These are phyloP conservation scores for Neopestalotiopsis sp. DNA, from an alignment of 2,329 filamentous ascomycete genomes.

Conservation along the genomic window DNA sequence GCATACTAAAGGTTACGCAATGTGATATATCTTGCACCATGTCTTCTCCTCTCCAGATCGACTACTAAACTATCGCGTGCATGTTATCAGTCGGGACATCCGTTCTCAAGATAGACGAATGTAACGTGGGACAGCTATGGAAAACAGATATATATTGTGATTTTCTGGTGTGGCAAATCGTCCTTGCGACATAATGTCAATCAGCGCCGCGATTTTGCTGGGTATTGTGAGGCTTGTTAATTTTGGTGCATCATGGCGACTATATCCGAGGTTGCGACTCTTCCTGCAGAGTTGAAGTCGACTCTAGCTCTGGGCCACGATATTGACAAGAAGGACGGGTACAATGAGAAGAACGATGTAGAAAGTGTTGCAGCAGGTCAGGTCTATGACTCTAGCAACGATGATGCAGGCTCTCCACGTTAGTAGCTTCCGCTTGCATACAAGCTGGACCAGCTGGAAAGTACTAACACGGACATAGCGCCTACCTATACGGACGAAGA, in stretches of 20 bases:
- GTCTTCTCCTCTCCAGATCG: background rate
- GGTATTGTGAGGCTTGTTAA: background rate
- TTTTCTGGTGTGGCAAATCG: background rate
- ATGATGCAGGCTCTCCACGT: slow-evolving; percentile 22
- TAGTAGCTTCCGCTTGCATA: background rate
- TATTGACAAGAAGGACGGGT: slow-evolving; percentile 23
- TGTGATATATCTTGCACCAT: background rate
- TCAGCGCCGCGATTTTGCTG: background rate
- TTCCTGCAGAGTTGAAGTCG: slow-evolving; percentile 26
- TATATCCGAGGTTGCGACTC: slow-evolving; percentile 27
- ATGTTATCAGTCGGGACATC: slow-evolving; percentile 13
- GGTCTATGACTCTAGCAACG: slow-evolving; percentile 13
- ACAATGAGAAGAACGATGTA: slow-evolving; percentile 29
- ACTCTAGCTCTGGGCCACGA: slow-evolving; percentile 24
- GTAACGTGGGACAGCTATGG: background rate
- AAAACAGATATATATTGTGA: background rate
- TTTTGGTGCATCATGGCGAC: slow-evolving; percentile 17
- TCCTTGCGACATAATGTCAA: background rate
- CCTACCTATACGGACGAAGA: slow-evolving; percentile 41
- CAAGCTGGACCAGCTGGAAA: background rate
- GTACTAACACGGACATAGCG: slow-evolving; percentile 9
- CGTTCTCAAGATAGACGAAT: slow-evolving; percentile 2
- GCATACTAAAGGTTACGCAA: background rate
- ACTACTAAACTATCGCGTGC: background rate
- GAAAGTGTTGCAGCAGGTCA: slow-evolving; percentile 28